Conservation (phyloP, 306 rosid genomes). For the Alnus glutinosa region DNA sequence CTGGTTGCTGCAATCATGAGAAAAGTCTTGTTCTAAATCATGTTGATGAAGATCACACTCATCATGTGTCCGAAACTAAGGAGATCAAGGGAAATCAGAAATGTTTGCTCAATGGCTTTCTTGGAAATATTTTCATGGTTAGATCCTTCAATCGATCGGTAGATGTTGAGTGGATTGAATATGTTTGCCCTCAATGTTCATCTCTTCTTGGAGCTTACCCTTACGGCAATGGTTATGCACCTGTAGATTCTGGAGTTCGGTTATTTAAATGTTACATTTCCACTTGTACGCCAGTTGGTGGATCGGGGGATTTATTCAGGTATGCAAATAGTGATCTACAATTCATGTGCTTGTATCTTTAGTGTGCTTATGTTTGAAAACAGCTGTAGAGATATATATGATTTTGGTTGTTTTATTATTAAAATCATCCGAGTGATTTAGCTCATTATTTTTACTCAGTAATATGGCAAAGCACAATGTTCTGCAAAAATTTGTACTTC, state of each 20-base stretch:
- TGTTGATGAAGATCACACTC: conserved; percentile 38
- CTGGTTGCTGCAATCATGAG: conserved; percentile 46
- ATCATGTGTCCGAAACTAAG: conserved; percentile 40
- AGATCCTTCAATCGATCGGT: conserved; percentile 65
- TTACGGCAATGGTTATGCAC: conserved; percentile 47
- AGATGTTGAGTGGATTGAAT: conserved; percentile 83
- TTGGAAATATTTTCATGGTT: conserved; percentile 90
- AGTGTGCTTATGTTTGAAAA: not conserved
- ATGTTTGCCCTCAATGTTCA: conserved; percentile 71
- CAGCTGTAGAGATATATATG: not conserved
- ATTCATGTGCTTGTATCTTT: not conserved
- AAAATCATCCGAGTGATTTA: not conserved
- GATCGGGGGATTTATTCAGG: conserved; percentile 70
- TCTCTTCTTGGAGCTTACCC: conserved; percentile 90
- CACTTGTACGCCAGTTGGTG: conserved; percentile 54
- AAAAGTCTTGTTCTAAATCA: conserved; percentile 13
- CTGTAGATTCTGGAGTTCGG: conserved; percentile 85
- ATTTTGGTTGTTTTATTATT: not conserved
- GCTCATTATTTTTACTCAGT: not conserved
- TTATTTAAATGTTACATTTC: conserved; percentile 78
- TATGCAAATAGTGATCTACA: conserved; percentile 32
- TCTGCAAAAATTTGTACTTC: not conserved
- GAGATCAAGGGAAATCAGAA: conserved; percentile 54
- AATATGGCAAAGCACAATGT: not conserved
- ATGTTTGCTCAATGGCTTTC: conserved; percentile 78